Base-by-base conservation (phyloP, 495 filamentous ascomycete species). In the Aspergillus olivimuriae region DNA sequence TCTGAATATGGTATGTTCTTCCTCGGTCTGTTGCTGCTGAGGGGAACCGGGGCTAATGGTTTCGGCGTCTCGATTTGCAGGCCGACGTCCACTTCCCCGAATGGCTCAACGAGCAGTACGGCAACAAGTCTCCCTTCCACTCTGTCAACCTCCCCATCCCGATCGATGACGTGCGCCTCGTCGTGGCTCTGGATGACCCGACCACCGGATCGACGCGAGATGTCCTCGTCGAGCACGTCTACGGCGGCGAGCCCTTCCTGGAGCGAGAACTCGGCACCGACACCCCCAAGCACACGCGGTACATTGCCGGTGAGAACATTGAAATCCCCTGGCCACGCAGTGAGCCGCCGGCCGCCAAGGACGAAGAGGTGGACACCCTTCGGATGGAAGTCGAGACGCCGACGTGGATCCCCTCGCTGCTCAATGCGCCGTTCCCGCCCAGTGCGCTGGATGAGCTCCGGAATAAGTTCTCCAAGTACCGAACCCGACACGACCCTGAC, bases 361-460 rank as follows among this genome's bases (percentile, higher is more conserved):
- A 86, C 48, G 52, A 80, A 48, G 58, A 67, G 0, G 58, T 23
- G 55, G 91, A 95, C 66, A 95, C 90, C 1, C 59, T 82, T 31
- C 81, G 86, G 39, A 76, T 81, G 58, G 78, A 85, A 41, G 85
- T 87, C 42, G 87, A 94, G 48, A 73, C 77, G 12, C 67, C 60
- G 41, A 91, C 86, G 7, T 96, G 82, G 66, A 64, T 79, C 9
- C 89, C 90, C 1, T 85, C 82, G 11, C 63, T 96, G 10, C 66
- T 86, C 2, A 60, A 70, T 10, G 73, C 84, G 14, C 91, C 91
- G n/a, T 85, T 96, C 73, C 88, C 92, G 19, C 61, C 68, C 34
- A 69, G 58, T 19, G 77, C 96, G 23, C 75, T 97, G 50, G 86
- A 96, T 60, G 91, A 97, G 72, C 72, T 96, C 58, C 75, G 92